Evolutionary conservation across 1,284 basidiomycete species (phyloP).

Genomic region (Irpex lacteus): DNA sequence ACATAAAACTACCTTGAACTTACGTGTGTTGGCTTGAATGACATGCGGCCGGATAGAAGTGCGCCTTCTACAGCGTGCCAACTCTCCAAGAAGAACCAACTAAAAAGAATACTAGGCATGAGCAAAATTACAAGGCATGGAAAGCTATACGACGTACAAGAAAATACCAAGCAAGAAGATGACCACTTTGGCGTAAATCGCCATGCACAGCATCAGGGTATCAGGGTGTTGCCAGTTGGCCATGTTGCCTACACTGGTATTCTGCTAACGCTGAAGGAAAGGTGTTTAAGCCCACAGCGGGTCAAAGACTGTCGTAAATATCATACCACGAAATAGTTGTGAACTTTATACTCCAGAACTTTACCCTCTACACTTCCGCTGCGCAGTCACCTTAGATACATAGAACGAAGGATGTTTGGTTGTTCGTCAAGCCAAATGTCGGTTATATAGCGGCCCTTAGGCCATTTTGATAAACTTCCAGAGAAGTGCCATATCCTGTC

Average conservation of each 20-base stretch:
- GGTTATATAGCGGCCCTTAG: neutral
- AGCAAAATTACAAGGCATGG: neutral
- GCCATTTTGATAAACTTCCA: neutral
- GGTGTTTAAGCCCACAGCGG: no score
- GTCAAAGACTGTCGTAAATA: no score
- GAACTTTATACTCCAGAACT: no score
- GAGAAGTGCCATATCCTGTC: neutral
- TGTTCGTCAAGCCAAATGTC: neutral
- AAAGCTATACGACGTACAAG: neutral
- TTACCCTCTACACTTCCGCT: no score
- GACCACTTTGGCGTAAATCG: neutral
- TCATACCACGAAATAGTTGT: no score
- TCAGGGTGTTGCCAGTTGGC: neutral
- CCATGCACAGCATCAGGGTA: neutral
- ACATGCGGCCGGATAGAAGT: neutral
- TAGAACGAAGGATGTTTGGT: neutral
- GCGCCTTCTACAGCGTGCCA: neutral
- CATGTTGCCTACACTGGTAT: neutral
- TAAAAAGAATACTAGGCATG: neutral
- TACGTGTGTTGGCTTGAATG: neutral
- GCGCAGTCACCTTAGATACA: neutral
- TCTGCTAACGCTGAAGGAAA: no score
- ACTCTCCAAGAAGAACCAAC: slow-evolving; percentile 4
- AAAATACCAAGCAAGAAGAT: neutral
- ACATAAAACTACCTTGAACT: neutral